Evolutionary conservation across 352 stramenopile species (phyloP).

Genomic region (Phytophthora fragariae): DNA sequence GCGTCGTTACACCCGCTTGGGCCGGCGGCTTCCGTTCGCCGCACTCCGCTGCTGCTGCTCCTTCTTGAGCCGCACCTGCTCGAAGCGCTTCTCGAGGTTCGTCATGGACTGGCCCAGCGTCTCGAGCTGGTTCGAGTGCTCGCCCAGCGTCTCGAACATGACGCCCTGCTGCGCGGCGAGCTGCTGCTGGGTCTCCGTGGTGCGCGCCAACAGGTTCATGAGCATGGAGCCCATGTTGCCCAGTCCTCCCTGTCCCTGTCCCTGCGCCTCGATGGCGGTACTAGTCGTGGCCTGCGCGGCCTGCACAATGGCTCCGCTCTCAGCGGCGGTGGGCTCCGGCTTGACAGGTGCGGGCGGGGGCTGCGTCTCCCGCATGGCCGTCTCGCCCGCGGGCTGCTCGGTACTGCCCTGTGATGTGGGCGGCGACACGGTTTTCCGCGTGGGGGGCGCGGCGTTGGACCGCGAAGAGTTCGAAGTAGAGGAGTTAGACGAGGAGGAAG

Average conservation of each 20-base stretch:
- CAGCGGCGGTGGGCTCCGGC: conserved; percentile 37
- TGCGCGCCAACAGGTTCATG: conserved; percentile 87
- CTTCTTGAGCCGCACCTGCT: conserved; percentile 82
- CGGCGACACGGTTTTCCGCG: conserved; percentile 37
- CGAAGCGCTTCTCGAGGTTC: conserved; percentile 79
- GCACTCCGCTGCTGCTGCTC: conserved; percentile 34
- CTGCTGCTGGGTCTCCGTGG: conserved; percentile 88
- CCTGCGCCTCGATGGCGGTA: conserved; percentile 72
- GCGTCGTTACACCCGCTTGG: conserved; percentile 38
- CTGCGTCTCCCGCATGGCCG: conserved; percentile 58
- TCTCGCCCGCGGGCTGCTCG: conserved; percentile 68
- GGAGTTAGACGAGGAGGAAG: conserved; percentile 24
- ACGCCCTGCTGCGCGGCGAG: conserved; percentile 85
- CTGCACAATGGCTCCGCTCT: conserved; percentile 56
- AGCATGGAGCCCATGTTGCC: conserved; percentile 91
- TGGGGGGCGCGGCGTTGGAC: conserved; percentile 18
- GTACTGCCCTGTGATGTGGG: conserved; percentile 36
- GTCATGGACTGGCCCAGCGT: conserved; percentile 77
- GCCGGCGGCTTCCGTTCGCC: conserved; percentile 32
- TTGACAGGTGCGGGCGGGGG: conserved; percentile 43
- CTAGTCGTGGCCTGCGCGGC: conserved; percentile 49
- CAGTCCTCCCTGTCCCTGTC: conserved; percentile 64
- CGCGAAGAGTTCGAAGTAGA: conserved; percentile 18
- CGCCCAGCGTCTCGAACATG: conserved; percentile 89
- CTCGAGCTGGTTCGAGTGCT: conserved; percentile 84